Evolutionary conservation across 306 rosid species (phyloP), one percentile per base, ranked within the genome.

Genomic region (Acacia melanoxylon): DNA sequence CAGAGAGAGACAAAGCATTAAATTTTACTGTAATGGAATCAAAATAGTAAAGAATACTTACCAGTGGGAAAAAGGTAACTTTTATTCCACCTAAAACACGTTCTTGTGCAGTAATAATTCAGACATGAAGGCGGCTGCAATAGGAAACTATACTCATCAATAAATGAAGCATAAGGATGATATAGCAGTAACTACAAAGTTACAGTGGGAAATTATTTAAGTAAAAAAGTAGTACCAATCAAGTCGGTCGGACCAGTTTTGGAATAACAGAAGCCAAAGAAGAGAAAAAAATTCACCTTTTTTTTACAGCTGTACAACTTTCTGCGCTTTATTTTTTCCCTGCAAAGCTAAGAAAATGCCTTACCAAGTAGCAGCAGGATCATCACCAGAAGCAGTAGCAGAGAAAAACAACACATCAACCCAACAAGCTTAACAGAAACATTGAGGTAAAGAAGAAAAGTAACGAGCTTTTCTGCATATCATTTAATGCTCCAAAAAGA

Each of bases 291-390:
- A 2, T 58, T 84, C 31, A 87, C 88, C 90, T 84, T 82, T 81
- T n/a, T 85, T 83, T 84, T 24, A 89, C 86, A 87, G 85, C 83
- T 84, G 88, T 84, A 84, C 84, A 78, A 72, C 85, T 84, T 88
- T 88, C 92, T 86, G 90, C 66, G 48, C 87, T 69, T 81, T 61
- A 69, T 81, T 61, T 61, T 81, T 61, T 61, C 13, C 74, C 92
- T 89, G 97, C 91, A 91, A 88, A 89, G 93, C 88, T 3, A 48
- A 16, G 80, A 83, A n/a, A 88, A 87, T 87, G 90, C 89, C 90
- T 87, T 82, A 89, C 85, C 86, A 81, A 84, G 76, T n/a, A 33
- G 83, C 14, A 22, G 76, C 40, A 31, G 83, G 29, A n/a, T 48
- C 52, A 48, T 58, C 63, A 59, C 3, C 12, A 59, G 67, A 61